These are phyloP conservation scores for Ganoderma sinense DNA, from an alignment of 1,284 basidiomycete genomes.

Conservation along the genomic window DNA sequence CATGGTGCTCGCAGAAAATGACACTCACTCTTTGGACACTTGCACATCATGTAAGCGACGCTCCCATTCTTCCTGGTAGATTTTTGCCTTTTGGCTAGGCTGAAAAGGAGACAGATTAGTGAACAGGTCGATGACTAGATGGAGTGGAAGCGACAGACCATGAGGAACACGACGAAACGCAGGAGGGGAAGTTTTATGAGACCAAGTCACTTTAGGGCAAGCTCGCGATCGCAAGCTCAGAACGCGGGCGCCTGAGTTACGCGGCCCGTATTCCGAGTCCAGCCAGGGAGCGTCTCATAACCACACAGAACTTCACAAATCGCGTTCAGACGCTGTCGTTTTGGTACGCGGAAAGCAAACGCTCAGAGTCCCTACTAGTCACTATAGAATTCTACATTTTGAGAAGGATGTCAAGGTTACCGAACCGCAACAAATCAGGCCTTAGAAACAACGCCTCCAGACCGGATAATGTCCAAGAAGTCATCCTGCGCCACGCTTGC, in stretches of 20 bases:
- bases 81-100: conserved; percentile 53
- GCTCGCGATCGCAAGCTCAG: conserved; percentile 16
- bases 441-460: conserved; percentile 61
- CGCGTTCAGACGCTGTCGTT: neutral
- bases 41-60: conserved; percentile 75
- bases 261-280: neutral
- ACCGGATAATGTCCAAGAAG: conserved; percentile 82
- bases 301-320: too few species aligned
- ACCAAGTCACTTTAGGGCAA: conserved; percentile 40
- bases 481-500: conserved; percentile 69
- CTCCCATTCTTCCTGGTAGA: conserved; percentile 80
- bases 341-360: neutral
- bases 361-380: neutral
- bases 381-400: neutral
- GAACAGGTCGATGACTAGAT: neutral
- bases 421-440: conserved; percentile 24
- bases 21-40: conserved; percentile 79
- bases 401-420: too few species aligned
- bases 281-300: neutral
- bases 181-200: conserved; percentile 39
- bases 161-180: conserved; percentile 31
- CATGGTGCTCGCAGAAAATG: conserved; percentile 16
- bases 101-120: conserved; percentile 24
- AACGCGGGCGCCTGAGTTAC: neutral
- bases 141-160: conserved; percentile 38